These are phyloP conservation scores for Solanum megistacrolobum DNA, from an alignment of 257 asterid genomes.

Conservation along the genomic window DNA sequence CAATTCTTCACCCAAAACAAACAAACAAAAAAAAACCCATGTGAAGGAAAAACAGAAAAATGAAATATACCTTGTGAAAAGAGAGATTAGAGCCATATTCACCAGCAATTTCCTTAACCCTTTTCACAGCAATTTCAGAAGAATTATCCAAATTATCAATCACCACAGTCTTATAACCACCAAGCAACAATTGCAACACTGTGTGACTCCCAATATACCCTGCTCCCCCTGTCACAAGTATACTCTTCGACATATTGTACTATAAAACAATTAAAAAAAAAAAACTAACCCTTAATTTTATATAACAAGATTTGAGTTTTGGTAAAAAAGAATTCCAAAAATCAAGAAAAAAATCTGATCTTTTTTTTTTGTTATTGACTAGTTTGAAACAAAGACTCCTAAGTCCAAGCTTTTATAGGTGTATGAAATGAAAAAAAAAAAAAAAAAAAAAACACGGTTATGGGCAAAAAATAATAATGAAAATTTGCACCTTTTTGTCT, in stretches of 20 bases:
- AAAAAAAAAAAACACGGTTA: background rate
- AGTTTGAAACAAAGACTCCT: background rate
- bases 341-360: background rate
- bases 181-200: conserved; percentile 69
- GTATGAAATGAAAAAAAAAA: background rate
- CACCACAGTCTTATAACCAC: conserved; percentile 64
- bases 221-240: conserved; percentile 63
- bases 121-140: conserved; percentile 48
- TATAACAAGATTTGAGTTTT: background rate
- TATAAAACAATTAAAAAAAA: background rate
- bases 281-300: background rate
- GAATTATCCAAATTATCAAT: conserved; percentile 92
- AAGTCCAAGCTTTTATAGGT: background rate
- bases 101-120: conserved; percentile 72
- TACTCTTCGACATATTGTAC: conserved; percentile 18
- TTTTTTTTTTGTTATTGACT: background rate
- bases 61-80: conserved; percentile 53
- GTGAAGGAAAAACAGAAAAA: background rate
- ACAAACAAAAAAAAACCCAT: background rate
- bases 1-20: background rate
- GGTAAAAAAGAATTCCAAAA: background rate
- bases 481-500: background rate
- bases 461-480: background rate
- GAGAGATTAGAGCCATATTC: conserved; percentile 45
- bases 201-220: conserved; percentile 74